These are phyloP conservation scores for Colletotrichum sansevieriae DNA, from an alignment of 2,329 filamentous ascomycete genomes.

Conservation along the genomic window DNA sequence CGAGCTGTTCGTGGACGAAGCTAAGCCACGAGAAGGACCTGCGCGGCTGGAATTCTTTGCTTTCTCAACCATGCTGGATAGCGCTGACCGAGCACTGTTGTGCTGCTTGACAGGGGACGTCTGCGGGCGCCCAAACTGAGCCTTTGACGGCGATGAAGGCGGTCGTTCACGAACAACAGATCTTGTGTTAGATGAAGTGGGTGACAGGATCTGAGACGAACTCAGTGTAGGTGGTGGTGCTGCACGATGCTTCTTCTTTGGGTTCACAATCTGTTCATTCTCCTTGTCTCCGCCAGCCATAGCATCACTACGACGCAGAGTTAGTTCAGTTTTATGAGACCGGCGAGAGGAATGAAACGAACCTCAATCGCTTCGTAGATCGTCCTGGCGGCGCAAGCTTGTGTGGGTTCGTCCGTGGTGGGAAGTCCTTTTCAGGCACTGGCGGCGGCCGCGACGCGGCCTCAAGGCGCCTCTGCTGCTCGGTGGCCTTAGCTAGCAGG, in stretches of 20 bases:
- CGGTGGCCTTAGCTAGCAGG: conserved; percentile 69
- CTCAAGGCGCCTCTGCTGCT: conserved; percentile 55
- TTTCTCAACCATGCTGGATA: conserved; percentile 72
- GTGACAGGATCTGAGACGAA: conserved; percentile 77
- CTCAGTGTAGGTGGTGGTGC: conserved; percentile 58
- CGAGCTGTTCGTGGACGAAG: conserved; percentile 59
- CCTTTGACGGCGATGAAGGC: conserved; percentile 66
- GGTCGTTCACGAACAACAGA: conserved; percentile 68
- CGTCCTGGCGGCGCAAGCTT: conserved; percentile 49
- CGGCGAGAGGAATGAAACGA: conserved; percentile 38
- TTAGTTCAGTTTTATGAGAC: no score
- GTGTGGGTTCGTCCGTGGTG: conserved; percentile 51
- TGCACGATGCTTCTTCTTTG: conserved; percentile 75
- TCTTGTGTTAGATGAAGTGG: conserved; percentile 84
- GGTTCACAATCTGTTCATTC: conserved; percentile 73
- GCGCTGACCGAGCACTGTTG: conserved; percentile 55
- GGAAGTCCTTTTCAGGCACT: conserved; percentile 64
- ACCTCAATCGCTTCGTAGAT: conserved; percentile 66
- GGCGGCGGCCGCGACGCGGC: conserved; percentile 56
- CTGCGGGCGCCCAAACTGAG: conserved; percentile 68
- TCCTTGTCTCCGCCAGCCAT: conserved; percentile 80
- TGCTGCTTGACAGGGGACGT: conserved; percentile 71
- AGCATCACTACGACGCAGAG: conserved; percentile 65
- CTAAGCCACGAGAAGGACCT: conserved; percentile 60
- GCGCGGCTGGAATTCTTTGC: conserved; percentile 67